Base-by-base conservation (phyloP, 2,329 filamentous ascomycete genomes). In the Penicillium sp. region DNA sequence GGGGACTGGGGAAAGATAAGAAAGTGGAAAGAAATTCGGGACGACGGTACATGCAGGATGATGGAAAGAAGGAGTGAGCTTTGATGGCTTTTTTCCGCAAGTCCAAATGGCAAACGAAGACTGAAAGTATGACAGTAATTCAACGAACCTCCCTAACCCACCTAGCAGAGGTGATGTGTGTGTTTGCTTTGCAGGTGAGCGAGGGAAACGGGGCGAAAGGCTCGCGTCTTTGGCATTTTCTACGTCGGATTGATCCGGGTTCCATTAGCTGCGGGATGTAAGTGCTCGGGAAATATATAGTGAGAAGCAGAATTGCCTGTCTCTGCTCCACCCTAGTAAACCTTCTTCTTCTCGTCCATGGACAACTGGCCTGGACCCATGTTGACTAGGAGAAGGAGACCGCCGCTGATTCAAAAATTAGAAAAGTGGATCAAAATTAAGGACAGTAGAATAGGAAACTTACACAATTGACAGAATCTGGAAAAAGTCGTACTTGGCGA, bases 261-360 rank as follows among this genome's bases (percentile, higher is more conserved):
- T 28, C n/a, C 40, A 79, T 65, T 52, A 45, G 26, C 42, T 35
- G 45, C 28, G 53, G 52, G 35, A 53, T 64, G 52, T 28, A 45
- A 51, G 30, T 52, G 51, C 62, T 62, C 22, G 16, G 28, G 49
- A 51, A 40, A 16, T 65, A 65, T 63, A 68, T 49, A 57, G 48
- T 62, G 55, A 58, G 56, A 46, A 52, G 49, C 30, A n/a, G 6
- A 30, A 48, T 42, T 55, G 43, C 4, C 52, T 30, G 58, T 59
- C 45, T 57, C 48, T 56, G 19, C 54, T 55, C 60, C 53, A 19
- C 43, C 51, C 63, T 86, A 99, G 83, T 99, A 99, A 70, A 99
- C 95, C 87, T 99, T 99, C 89, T 99, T 99, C 91, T 99, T 99
- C 87, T 99, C 95, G 80, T 99, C 95, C 79, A 98, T 94, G 78